Base-by-base conservation (phyloP, 1,284 basidiomycete genomes). In the Sphagnurus paluster region DNA sequence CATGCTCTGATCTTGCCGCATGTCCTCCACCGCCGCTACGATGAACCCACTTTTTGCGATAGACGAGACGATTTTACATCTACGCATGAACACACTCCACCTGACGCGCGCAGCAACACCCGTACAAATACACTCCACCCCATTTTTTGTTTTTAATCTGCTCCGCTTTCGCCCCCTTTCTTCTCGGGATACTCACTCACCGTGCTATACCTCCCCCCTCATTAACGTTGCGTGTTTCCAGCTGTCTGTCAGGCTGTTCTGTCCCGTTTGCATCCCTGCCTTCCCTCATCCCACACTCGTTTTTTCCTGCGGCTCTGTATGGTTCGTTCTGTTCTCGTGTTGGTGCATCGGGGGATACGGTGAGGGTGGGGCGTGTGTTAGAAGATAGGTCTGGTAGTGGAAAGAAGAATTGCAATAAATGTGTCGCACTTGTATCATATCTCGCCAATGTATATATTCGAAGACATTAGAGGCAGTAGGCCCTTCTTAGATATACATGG, bases 11-110 rank as follows among this genome's bases (percentile, higher is more conserved):
- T 44, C 38, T 48, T 46, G 25, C 39, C 39, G 43, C 52, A 23
- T 42, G 24, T 48, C 44, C 34, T 42, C 28, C 39, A 33, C 48
- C 16, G 46, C 49, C 48, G 44, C 49, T 49, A 50, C 41, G 35
- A 49, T 47, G 49, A 58, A 43, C 49, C 57, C 54, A 41, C 41
- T 49, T 50, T 39, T 47, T 52, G 56, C 56, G 56, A 58, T 56
- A 52, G 50, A 58, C 55, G 54, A 56, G 57, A 56, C 52, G 41
- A 51, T 42, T 50, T 42, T 52, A 44, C 55, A 56, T 45, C 46
- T 52, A 54, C 45, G 44, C 51, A 61, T 44, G 57, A 50, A 59
- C 56, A 52, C 47, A 51, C 42, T 34, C 47, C 26, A 35, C 52
- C 37, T 37, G 40, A n/a, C n/a, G n/a, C n/a, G n/a, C n/a, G n/a